Evolutionary conservation across 345 rosid species (phyloP).

Genomic region (Sonneratia alba): DNA sequence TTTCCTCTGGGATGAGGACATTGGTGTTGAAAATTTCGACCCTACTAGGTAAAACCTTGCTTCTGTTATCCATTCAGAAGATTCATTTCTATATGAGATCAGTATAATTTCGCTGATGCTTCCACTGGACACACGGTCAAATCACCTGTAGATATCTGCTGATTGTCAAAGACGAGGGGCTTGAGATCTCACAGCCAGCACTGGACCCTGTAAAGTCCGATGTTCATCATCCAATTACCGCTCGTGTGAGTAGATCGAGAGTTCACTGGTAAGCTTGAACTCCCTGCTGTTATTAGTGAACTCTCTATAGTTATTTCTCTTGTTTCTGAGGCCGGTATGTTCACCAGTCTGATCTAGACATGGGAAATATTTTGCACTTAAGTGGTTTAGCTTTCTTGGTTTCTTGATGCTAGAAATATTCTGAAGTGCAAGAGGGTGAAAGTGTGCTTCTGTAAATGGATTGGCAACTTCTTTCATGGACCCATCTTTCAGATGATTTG

Average conservation of each 20-base stretch:
- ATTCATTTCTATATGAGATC: neutral
- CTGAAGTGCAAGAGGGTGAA: neutral
- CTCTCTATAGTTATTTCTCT: neutral
- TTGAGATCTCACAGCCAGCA: conserved; percentile 92
- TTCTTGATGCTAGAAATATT: neutral
- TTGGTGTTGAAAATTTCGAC: conserved; percentile 70
- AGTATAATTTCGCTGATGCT: neutral
- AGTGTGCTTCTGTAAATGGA: neutral
- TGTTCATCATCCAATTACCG: conserved; percentile 68
- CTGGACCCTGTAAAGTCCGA: conserved; percentile 70
- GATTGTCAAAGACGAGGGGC: conserved; percentile 61
- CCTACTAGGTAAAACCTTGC: conserved; percentile 39
- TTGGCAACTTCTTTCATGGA: neutral
- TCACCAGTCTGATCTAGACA: neutral
- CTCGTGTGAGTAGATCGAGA: conserved; percentile 39
- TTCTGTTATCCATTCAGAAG: neutral
- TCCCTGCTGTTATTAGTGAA: neutral
- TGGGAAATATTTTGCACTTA: neutral
- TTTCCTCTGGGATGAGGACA: conserved; percentile 96
- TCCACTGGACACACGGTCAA: neutral
- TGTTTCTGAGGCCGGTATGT: neutral
- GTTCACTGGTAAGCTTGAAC: conserved; percentile 49
- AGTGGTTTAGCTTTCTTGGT: neutral
- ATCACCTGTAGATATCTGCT: conserved; percentile 42
- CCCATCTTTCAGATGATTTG: neutral